Base-by-base conservation (phyloP, 805 yeast genomes). In the Saccharomycopsis sp. region DNA sequence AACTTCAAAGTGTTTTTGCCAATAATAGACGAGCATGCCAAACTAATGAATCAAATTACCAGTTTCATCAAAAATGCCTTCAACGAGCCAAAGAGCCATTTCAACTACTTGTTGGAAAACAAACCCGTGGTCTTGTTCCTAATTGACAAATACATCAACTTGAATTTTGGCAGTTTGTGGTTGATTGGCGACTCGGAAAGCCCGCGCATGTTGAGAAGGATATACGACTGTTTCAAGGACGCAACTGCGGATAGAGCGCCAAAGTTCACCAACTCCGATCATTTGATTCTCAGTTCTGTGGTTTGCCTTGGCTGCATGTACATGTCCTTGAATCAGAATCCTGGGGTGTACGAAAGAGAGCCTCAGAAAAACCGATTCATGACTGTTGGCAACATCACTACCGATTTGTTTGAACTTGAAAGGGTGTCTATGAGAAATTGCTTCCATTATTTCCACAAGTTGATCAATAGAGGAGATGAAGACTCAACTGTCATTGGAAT, bases 241-340 rank as follows among this genome's bases (percentile, higher is more conserved):
- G 8, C 37, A 19, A 7, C n/a, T 20, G 7, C 17, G 5, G 15
- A 20, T 8, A 34, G 7, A 8, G 27, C 29, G 10, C 29, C 37
- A 9, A 12, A 31, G 9, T 30, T 44, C 10, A 25, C 42, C 3
- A 37, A 45, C 20, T 37, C 42, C 7, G 48, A 45, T 15, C n/a
- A 26, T 8, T 34, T 45, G 18, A 22, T 45, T 12, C 21, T 45
- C 18, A 32, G 32, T 16, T 30, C 48, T 10, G 35, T 38, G 30
- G 30, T 45, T 10, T 45, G 48, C 27, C 20, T 37, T 34, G 45
- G 42, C 7, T 45, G 48, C 23, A 18, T 22, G n/a, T 41, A 30
- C 17, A 29, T 38, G 19, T 6, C n/a, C 15, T 12, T 13, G 26
- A 33, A 17, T 30, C 15, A 30, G 17, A n/a, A 10, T 30, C 33